A percentile compares a stretch with the other conserved stretches of the same genome.
These are phyloP conservation scores for Coccinonectria pachysandricola DNA, from an alignment of 2,329 filamentous ascomycete species.

Conservation along the genomic window DNA sequence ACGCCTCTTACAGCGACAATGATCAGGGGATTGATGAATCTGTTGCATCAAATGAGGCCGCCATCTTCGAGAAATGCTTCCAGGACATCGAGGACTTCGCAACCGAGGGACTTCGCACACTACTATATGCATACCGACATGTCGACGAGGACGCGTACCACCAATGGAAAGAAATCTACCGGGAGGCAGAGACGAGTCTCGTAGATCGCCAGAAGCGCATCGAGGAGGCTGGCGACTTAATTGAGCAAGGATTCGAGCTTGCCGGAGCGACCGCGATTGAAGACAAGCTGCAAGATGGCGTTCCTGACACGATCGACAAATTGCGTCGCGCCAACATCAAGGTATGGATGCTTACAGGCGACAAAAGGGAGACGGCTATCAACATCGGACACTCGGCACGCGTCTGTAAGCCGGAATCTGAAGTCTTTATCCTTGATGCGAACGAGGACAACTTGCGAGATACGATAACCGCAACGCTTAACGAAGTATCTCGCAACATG, in stretches of 20 bases:
- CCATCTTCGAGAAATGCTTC: slow-evolving; percentile 75
- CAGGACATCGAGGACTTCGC: slow-evolving; percentile 85
- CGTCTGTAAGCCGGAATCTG: slow-evolving; percentile 62
- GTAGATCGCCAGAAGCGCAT: slow-evolving; percentile 69
- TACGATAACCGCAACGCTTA: slow-evolving; percentile 54
- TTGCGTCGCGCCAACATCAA: slow-evolving; percentile 82
- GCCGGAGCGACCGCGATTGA: slow-evolving; percentile 87
- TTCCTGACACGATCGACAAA: slow-evolving; percentile 87
- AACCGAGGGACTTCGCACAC: slow-evolving; percentile 73
- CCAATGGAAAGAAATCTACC: slow-evolving; percentile 67
- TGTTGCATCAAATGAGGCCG: slow-evolving; percentile 48
- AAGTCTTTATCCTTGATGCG: slow-evolving; percentile 66
- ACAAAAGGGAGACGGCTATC: slow-evolving; percentile 87
- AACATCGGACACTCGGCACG: slow-evolving; percentile 84
- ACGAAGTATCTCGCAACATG: slow-evolving; percentile 56
- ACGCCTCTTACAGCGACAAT: slow-evolving; percentile 26
- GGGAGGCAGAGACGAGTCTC: slow-evolving; percentile 74
- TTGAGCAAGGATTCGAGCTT: slow-evolving; percentile 74
- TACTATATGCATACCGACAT: slow-evolving; percentile 74
- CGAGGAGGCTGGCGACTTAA: slow-evolving; percentile 68
- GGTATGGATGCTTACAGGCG: slow-evolving; percentile 93
- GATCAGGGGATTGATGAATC: slow-evolving; percentile 50
- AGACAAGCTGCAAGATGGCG: slow-evolving; percentile 82
- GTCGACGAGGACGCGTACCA: slow-evolving; percentile 65
- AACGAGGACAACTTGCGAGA: slow-evolving; percentile 53